Base-by-base conservation (phyloP, 352 stramenopile genomes). In the Plasmopara viticola region DNA sequence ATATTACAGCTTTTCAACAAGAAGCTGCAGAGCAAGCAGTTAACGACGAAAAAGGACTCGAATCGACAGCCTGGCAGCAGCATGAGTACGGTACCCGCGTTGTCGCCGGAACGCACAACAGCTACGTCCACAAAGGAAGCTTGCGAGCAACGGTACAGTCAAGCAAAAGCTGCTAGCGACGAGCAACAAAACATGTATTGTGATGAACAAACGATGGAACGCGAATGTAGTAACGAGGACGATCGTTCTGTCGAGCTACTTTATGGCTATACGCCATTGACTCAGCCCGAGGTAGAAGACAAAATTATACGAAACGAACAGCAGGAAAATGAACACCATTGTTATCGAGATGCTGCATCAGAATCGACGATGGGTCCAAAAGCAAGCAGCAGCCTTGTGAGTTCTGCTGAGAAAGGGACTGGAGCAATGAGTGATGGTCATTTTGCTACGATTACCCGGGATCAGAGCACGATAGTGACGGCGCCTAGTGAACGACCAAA, bases 1-100 rank as follows among this genome's bases (percentile, higher is more conserved):
- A 25, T 25, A 56, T 43, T 70, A 43, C 56, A 53, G 40, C 63
- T 72, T 17, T 31, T 56, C 28, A 45, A 44, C 33, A 72, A 64
- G 66, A 44, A 53, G 20, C 48, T 55, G 35, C 44, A 64, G 38
- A 37, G 34, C 20, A 29, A 48, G 13, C 6, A 25, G 20, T 25
- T 14, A 0, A 44, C 37, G n/a, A 18, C 30, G 14, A 38, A 45
- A 40, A 60, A 60, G 10, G 9, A 4, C n/a, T 58, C 47, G 29
- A 63, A 53, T 25, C 44, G 51, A 2, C 38, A 41, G 45, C 48
- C 35, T 35, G 55, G 25, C 34, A 35, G 34, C 43, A 59, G 25
- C 34, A 35, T 48, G 30, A 30, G 47, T n/a, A 29, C 51, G 28
- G 4, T 35, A 35, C 10, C 10, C 31, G 10, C 31, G 10, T 35